Base-by-base conservation (phyloP, 495 filamentous ascomycete species). In the Hypoxylon perforatum region DNA sequence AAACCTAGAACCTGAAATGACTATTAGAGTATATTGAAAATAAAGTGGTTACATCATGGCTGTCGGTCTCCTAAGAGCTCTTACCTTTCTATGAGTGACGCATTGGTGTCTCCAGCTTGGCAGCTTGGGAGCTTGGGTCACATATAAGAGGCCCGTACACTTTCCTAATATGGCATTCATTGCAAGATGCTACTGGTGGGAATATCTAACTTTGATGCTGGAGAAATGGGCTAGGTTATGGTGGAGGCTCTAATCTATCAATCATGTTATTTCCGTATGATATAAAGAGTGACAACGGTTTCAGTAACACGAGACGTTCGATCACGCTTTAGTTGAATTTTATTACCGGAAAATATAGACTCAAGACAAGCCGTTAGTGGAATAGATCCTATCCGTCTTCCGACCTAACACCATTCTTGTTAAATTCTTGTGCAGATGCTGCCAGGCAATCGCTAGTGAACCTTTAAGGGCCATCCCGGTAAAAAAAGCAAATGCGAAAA, bases 341-440 rank as follows among this genome's bases (percentile, higher is more conserved):
- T 63, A 59, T 61, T 30, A 48, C 61, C 45, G 61, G 52, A 52
- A 65, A 49, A 65, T 65, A 33, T 65, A 61, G 45, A 56, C 49
- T 61, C 56, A 65, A 65, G 66, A 65, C 36, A 63, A 33, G 56
- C 51, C 51, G 52, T 65, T 65, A 51, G 61, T 42, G 46, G 61
- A 69, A 46, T 42, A 64, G 66, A 69, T 65, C 51, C 61, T 61
- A 48, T 52, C 60, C 66, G 51, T 64, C 66, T 61, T 64, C 61
- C 61, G 54, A 48, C 66, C 66, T 65, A 65, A 69, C 66, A 69
- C 66, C 61, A 60, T 69, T 65, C 61, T 61, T 61, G 65, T 55
- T 61, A 69, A 64, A 64, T 28, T 56, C 57, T 42, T 48, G 46
- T 47, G 39, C 41, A 47, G 61, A 55, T 9, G 61, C 38, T 42